These are phyloP conservation scores for Cucurbitaria berberidis DNA, from an alignment of 2,329 filamentous ascomycete species.

Conservation along the genomic window DNA sequence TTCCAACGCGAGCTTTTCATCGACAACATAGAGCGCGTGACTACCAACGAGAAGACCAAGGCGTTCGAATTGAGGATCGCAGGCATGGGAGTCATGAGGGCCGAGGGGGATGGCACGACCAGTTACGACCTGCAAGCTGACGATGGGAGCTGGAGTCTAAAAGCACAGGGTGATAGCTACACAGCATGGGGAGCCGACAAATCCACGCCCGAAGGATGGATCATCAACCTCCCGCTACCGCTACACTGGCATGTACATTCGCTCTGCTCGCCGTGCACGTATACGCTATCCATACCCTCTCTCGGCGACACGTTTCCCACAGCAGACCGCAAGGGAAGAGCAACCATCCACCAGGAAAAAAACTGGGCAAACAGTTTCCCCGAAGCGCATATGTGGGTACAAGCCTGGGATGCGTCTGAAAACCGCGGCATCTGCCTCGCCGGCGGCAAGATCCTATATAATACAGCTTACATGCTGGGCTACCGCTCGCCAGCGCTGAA, in stretches of 20 bases:
- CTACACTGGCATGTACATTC: slow-evolving; percentile 61
- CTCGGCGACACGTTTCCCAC: slow-evolving; percentile 25
- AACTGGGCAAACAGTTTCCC: slow-evolving; percentile 59
- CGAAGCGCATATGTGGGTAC: slow-evolving; percentile 49
- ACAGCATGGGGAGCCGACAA: slow-evolving; percentile 48
- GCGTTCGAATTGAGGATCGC: slow-evolving; percentile 52
- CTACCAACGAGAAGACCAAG: slow-evolving; percentile 29
- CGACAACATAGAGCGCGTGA: slow-evolving; percentile 47
- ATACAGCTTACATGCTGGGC: slow-evolving; percentile 54
- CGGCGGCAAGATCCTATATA: slow-evolving; percentile 43
- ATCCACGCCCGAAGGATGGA: slow-evolving; percentile 53
- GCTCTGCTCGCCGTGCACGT: slow-evolving; percentile 50
- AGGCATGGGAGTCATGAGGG: slow-evolving; percentile 49
- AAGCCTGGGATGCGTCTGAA: slow-evolving; percentile 30
- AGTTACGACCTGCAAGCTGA: slow-evolving; percentile 41
- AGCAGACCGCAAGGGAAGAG: slow-evolving; percentile 40
- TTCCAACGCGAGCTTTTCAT: slow-evolving; percentile 54
- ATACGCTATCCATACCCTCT: slow-evolving; percentile 48
- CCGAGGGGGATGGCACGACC: slow-evolving; percentile 45
- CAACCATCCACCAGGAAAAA: slow-evolving; percentile 57
- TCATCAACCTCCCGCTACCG: slow-evolving; percentile 56
- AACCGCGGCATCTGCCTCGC: slow-evolving; percentile 39
- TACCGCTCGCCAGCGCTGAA: slow-evolving; percentile 49
- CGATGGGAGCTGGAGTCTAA: slow-evolving; percentile 47
- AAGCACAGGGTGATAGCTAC: slow-evolving; percentile 47